Base-by-base conservation (phyloP, 1,284 basidiomycete species). In the Trichosporon ovoides region DNA sequence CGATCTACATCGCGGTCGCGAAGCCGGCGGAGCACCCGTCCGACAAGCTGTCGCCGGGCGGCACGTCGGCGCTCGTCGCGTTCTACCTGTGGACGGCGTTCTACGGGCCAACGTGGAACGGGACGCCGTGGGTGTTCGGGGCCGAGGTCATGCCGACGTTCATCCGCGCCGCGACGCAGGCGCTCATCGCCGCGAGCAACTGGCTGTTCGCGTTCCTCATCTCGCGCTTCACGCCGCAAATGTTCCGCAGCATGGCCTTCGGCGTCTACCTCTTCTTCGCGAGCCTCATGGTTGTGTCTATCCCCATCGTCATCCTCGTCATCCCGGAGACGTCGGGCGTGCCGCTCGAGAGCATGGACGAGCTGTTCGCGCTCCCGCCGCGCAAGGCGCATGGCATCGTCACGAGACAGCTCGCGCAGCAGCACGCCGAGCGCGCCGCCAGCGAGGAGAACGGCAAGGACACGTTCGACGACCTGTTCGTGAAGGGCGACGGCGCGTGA, bases 181-280 rank as follows among this genome's bases (percentile, higher is more conserved):
- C 66, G 37, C 64, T 74, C 51, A 68, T 72, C 37, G 69, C 76
- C 7, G 62, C 71, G 7, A 67, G 65, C 38, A 77, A 78, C 71
- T 77, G 77, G 75, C 66, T 76, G 49, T 71, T 63, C 56, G 66
- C 65, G n/a, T 68, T 70, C 43, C 33, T 67, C 38, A 67, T 72
- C 59, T 66, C 71, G 2, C 62, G 71, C 34, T 65, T 63, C 16
- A 72, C 71, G 1, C 67, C 67, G 2, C 56, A 67, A 38, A 71
- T 71, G 69, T 70, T 72, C 63, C 19, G 52, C 22, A 18, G 38
- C 11, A 68, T 68, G 67, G 57, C 57, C 10, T 75, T 65, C 58
- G 73, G 73, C 13, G 74, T 74, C 28, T 77, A 73, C 65, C 60
- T 77, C 57, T 71, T 78, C 69, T 73, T 78, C 50, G 75, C 72